These are phyloP conservation scores for Pichia sp. DNA, from an alignment of 1,139 yeast genomes.

Conservation along the genomic window DNA sequence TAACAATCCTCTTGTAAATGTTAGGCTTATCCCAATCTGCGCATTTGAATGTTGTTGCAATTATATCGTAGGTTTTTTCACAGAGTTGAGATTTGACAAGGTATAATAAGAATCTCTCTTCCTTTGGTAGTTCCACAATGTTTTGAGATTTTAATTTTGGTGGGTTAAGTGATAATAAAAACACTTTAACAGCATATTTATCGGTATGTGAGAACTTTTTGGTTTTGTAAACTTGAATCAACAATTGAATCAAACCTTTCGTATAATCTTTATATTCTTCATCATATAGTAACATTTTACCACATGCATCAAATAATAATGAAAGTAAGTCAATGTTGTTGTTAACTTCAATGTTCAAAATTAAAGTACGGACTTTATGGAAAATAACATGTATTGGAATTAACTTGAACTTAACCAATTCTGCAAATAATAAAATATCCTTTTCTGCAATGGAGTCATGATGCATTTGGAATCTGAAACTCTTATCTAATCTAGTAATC, in stretches of 20 bases:
- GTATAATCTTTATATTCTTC: constrained; percentile 60
- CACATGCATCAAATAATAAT: constrained; percentile 71
- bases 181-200: constrained; percentile 58
- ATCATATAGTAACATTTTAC: constrained; percentile 62
- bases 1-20: constrained; percentile 42
- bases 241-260: constrained; percentile 58
- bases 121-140: constrained; percentile 33
- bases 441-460: constrained; percentile 52
- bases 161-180: constrained; percentile 61
- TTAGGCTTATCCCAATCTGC: constrained; percentile 49
- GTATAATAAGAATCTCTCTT: constrained; percentile 50
- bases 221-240: constrained; percentile 51
- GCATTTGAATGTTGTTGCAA: constrained; percentile 42
- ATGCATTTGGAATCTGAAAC: constrained; percentile 59
- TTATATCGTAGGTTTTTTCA: constrained; percentile 34
- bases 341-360: constrained; percentile 47
- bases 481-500: constrained; percentile 53
- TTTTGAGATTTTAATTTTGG: constrained; percentile 39
- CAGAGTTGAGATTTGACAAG: constrained; percentile 54
- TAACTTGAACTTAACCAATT: constrained; percentile 72
- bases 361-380: constrained; percentile 63
- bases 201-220: constrained; percentile 53
- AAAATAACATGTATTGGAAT: constrained; percentile 72
- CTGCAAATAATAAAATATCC: constrained; percentile 65
- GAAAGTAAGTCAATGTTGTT: constrained; percentile 66